Conservation (phyloP, 192 early-diverging fungal species). For the Entomortierella beljakovae region DNA sequence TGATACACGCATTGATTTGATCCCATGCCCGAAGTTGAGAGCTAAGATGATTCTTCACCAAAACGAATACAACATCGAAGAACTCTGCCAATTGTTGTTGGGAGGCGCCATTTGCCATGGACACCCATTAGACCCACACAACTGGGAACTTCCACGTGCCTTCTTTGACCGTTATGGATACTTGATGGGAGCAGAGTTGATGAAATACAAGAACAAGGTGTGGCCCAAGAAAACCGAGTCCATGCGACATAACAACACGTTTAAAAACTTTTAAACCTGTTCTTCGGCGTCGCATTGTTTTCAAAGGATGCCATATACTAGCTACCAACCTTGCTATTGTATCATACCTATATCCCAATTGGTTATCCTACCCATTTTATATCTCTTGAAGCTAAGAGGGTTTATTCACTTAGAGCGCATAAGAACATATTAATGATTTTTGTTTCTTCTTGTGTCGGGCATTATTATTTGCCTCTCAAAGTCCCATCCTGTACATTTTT, state of each 20-base stretch:
- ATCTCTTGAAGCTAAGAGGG: constrained; percentile 4
- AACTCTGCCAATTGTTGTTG: constrained; percentile 53
- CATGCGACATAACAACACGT: constrained; percentile 34
- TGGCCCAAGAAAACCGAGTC: constrained; percentile 44
- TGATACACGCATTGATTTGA: constrained; percentile 56
- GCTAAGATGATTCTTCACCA: constrained; percentile 57
- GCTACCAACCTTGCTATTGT: constrained; percentile 12
- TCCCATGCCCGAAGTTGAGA: constrained; percentile 55
- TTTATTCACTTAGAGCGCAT: constrained; percentile 21
- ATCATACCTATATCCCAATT: constrained; percentile 28
- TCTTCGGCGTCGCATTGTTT: not conserved
- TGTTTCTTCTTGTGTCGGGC: constrained; percentile 13
- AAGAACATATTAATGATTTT: constrained; percentile 3
- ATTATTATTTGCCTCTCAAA: constrained; percentile 51
- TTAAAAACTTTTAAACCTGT: constrained; percentile 25
- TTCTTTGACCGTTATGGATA: constrained; percentile 58
- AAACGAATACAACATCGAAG: constrained; percentile 50
- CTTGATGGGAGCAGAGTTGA: constrained; percentile 50
- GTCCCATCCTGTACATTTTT: constrained; percentile 43
- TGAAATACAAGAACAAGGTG: constrained; percentile 54
- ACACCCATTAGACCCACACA: constrained; percentile 52
- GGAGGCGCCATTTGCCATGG: constrained; percentile 57
- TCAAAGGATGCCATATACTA: constrained; percentile 2
- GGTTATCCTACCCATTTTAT: not conserved
- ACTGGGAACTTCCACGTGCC: constrained; percentile 55